These are phyloP conservation scores for Talaromyces borbonicus DNA, from an alignment of 495 filamentous ascomycete genomes.

Conservation along the genomic window DNA sequence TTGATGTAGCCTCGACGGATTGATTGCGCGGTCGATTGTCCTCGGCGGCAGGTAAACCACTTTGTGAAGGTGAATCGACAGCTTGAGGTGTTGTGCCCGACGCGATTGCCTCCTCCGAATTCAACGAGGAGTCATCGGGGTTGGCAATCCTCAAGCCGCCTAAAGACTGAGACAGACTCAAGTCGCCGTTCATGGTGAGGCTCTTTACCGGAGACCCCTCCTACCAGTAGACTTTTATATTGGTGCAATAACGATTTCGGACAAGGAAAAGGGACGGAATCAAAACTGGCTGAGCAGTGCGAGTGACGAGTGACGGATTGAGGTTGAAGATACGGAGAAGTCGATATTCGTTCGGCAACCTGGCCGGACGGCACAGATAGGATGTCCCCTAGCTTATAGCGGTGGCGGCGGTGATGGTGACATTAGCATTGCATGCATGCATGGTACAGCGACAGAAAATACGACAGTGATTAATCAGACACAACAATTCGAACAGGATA, in stretches of 20 bases:
- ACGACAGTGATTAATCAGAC: too few species aligned
- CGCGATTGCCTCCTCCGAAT: conserved; percentile 35
- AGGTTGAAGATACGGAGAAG: conserved; percentile 6
- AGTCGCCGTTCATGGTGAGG: conserved; percentile 72
- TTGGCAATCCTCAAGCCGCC: conserved; percentile 97
- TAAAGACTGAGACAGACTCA: conserved; percentile 85
- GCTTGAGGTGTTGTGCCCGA: conserved; percentile 12
- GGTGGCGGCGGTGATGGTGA: conserved; percentile 27
- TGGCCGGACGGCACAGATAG: conserved; percentile 5
- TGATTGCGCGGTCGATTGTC: not conserved
- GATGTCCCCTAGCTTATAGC: conserved; percentile 20
- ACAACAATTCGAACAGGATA: too few species aligned
- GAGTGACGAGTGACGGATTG: too few species aligned
- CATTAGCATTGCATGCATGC: conserved; percentile 27
- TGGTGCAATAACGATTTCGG: not conserved
- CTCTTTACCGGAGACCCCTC: not conserved
- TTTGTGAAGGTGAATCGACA: conserved; percentile 12
- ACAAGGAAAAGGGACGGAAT: conserved; percentile 1
- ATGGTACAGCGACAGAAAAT: too few species aligned
- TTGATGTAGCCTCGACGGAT: not conserved
- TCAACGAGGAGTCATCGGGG: conserved; percentile 70
- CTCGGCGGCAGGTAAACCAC: not conserved
- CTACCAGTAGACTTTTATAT: too few species aligned
- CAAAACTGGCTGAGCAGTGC: too few species aligned
- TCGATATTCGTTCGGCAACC: too few species aligned